phyloP scores from a whole-genome alignment of 2,329 filamentous ascomycete species.

The Hypomyces rosellus region DNA sequence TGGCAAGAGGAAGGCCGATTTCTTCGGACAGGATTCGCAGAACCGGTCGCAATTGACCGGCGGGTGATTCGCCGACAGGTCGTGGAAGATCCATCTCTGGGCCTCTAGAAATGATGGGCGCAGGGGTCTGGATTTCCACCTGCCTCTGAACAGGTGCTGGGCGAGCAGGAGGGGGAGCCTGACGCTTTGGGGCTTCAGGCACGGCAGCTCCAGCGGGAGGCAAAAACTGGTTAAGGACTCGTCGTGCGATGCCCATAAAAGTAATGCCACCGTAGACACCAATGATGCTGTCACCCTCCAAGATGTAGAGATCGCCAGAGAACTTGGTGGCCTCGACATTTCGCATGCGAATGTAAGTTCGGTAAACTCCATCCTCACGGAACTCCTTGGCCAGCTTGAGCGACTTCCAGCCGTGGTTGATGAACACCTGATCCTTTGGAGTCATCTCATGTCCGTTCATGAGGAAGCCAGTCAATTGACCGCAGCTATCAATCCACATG shows the following conservation, averaged over 20 bases:
- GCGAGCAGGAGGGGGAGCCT: too few relatives aligned
- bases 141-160: too few relatives aligned
- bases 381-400: slow-evolving; percentile 3
- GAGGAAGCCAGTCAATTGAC: slow-evolving; percentile 40
- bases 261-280: slow-evolving; percentile 47
- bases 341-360: slow-evolving; percentile 53
- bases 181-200: too few relatives aligned
- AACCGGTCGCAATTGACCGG: slow-evolving; percentile 1
- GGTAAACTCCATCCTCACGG: slow-evolving; percentile 28
- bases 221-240: not conserved
- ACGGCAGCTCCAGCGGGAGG: not conserved
- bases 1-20: slow-evolving; percentile 46
- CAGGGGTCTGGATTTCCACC: too few relatives aligned
- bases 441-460: slow-evolving; percentile 37
- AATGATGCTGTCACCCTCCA: slow-evolving; percentile 45
- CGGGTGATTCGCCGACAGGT: slow-evolving; percentile 18
- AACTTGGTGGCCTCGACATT: slow-evolving; percentile 38
- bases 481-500: slow-evolving; percentile 10
- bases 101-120: not conserved
- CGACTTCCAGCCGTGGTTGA: slow-evolving; percentile 47
- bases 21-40: slow-evolving; percentile 51
- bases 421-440: slow-evolving; percentile 46
- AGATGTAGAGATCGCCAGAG: slow-evolving; percentile 49
- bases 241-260: slow-evolving; percentile 5
- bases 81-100: not conserved